Conservation (phyloP, 805 yeast genomes). For the Saturnispora kantuleensis region DNA sequence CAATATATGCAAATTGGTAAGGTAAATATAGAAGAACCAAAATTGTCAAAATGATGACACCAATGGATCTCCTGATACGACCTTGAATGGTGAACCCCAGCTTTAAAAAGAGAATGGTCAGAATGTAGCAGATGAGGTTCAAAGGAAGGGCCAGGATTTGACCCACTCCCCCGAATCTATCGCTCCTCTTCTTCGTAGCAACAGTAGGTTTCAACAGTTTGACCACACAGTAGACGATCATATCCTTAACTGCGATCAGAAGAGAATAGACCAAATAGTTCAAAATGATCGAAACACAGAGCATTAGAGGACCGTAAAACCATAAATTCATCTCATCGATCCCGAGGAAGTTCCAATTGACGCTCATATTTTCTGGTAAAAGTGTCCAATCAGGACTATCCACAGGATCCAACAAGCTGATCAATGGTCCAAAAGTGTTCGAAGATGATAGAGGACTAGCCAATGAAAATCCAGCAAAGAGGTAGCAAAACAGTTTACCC, state of each 20-base stretch:
- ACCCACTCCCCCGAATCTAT: too few species aligned
- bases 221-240: background rate
- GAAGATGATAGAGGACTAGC: constrained; percentile 28
- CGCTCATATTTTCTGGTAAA: constrained; percentile 13
- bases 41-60: constrained; percentile 10
- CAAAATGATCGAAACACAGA: constrained; percentile 34
- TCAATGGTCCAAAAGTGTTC: constrained; percentile 33
- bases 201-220: background rate
- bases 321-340: constrained; percentile 45
- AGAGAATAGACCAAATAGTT: constrained; percentile 29
- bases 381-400: constrained; percentile 30
- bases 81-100: constrained; percentile 5
- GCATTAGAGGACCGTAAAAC: constrained; percentile 51
- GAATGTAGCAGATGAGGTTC: constrained; percentile 1
- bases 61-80: constrained; percentile 9
- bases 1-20: constrained; percentile 65
- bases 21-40: constrained; percentile 47
- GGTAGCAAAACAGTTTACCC: constrained; percentile 20
- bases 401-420: constrained; percentile 40
- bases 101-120: constrained; percentile 1
- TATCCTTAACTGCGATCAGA: constrained; percentile 14
- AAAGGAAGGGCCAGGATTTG: constrained; percentile 2
- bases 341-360: constrained; percentile 61
- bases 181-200: background rate
- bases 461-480: constrained; percentile 22